Base-by-base conservation (phyloP, 2,329 filamentous ascomycete species). In the Diplocarpon rosae region DNA sequence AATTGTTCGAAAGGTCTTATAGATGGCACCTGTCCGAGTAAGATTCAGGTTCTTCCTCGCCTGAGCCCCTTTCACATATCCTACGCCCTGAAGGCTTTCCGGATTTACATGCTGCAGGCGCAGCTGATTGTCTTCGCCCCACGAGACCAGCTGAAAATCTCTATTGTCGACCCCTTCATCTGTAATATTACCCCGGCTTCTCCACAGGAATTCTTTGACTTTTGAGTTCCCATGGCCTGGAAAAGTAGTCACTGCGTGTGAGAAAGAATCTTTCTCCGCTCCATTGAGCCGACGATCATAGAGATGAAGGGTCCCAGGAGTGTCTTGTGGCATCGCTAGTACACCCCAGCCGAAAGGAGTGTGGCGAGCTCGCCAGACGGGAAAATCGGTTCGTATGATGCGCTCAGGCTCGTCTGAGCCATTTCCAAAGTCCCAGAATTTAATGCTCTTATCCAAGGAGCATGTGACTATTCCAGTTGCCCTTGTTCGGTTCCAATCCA, bases 171-270 rank as follows among this genome's bases (percentile, higher is more conserved):
- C 65, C n/a, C 75, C 73, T 43, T 86, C 76, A 13, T 77, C 73
- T 14, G 70, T 69, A 30, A 81, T 70, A 13, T 66, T 66, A 31
- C 89, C 89, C 44, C 89, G 78, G 38, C 78, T 76, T 60, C 89
- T 76, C 89, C 89, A 95, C 10, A 95, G 66, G 49, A 95, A 95
- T 56, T 95, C 89, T 59, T 92, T 94, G 27, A 86, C 87, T 59
- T 89, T 80, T 54, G 78, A 70, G 38, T 71, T 71, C 15, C 57
- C 58, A 50, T 83, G 79, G 1, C 77, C 78, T 0, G 69, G 65
- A 47, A 83, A 83, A 8, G 76, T 67, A 7, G 69, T 68, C 1
- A 77, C 72, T 7, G 78, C 75, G 6, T 69, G 61, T 5, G 66
- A 66, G 2, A 65, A 53, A 13, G 61, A 61, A 45, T 76, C 70